Evolutionary conservation across 2,329 filamentous ascomycete species (phyloP), one percentile per base, ranked within the genome.

Genomic region (Cadophora sp.): DNA sequence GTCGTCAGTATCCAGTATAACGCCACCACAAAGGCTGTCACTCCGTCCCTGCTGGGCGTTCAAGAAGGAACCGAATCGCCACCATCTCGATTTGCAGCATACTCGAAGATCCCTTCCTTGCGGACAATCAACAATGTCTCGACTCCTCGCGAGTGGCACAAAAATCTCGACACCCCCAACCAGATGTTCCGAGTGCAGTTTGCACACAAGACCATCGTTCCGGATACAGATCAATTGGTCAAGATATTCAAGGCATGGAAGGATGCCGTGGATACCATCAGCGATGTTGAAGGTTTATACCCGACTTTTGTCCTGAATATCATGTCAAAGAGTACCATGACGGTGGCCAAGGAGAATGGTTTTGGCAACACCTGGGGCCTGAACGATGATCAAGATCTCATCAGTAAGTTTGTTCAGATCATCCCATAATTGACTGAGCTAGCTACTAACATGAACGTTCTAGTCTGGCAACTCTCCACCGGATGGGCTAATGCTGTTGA

Each of bases 311-410:
- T 81, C 0, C 65, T 77, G 26, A 81, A 82, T 62, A 59, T 74
- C 0, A 61, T 75, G 3, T 72, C 78, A 1, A 66, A 73, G 12
- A 73, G 73, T 26, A 75, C 79, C 0, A 67, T 71, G 1, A 73
- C 73, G 0, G 76, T 80, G 0, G 79, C 74, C 5, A 72, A 76
- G 37, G 78, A 69, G 24, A 82, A 81, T 34, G 77, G 79, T 0
- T 65, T 81, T 48, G 80, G 80, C 1, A 82, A 82, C 62, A 73
- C 78, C 0, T 82, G 79, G 77, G 79, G 78, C 22, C 72, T 81
- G 1, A 70, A 75, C 1, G 74, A 74, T n/a, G 65, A 73, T 2
- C 67, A 79, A 63, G 72, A 22, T 51, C 22, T 60, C 11, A 40
- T 29, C 6, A 71, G 29, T 62, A 27, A 12, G 53, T 62, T 40